phyloP scores from a whole-genome alignment of 169 alveolate genomes.

The Toxoplasma gondii region DNA sequence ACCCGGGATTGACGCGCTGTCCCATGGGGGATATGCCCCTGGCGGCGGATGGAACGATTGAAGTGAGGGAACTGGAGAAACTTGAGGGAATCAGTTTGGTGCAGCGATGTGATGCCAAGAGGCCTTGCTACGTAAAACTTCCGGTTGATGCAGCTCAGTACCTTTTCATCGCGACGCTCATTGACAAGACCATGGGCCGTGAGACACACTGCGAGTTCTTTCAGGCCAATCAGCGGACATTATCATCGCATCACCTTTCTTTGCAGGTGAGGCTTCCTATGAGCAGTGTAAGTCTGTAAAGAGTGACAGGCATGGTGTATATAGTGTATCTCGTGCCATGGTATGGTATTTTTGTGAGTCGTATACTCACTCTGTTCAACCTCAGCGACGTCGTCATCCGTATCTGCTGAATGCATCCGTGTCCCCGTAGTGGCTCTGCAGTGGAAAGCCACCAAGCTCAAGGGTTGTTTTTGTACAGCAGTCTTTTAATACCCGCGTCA shows the following conservation, averaged over 20 bases:
- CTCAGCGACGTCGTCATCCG: too few relatives aligned
- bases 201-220: conserved; percentile 23
- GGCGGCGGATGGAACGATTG: background rate
- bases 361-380: too few relatives aligned
- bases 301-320: too few relatives aligned
- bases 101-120: conserved; percentile 31
- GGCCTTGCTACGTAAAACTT: background rate
- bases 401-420: too few relatives aligned
- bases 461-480: too few relatives aligned
- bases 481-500: too few relatives aligned
- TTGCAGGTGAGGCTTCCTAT: background rate
- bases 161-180: conserved; percentile 31
- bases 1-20: background rate
- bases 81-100: background rate
- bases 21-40: background rate
- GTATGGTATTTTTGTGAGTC: too few relatives aligned
- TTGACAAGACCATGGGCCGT: background rate
- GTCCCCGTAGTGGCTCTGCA: too few relatives aligned
- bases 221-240: background rate
- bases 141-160: conserved; percentile 16
- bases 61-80: background rate
- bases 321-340: background rate
- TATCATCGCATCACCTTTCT: background rate
- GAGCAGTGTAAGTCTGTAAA: background rate
- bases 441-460: too few relatives aligned